Evolutionary conservation across 192 early-diverging fungal genomes (phyloP).

Genomic region (Gonapodya sp.): DNA sequence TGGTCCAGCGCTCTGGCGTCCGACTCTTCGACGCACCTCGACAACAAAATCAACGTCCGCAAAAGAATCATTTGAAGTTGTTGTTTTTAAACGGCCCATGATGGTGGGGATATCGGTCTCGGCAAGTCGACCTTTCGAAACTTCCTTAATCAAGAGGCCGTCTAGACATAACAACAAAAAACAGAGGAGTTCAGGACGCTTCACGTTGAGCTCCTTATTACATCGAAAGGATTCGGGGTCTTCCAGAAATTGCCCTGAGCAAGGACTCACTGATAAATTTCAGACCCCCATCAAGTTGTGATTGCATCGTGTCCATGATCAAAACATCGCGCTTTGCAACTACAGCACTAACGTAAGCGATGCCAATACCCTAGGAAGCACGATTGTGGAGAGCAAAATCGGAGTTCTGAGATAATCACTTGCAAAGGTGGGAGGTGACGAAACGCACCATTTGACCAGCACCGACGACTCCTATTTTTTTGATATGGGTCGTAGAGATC

Average conservation of each 20-base stretch:
- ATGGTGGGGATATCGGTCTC: slow-evolving; percentile 57
- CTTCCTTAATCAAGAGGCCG: slow-evolving; percentile 76
- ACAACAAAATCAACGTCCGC: slow-evolving; percentile 72
- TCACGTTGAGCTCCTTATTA: background rate
- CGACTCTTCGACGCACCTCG: slow-evolving; percentile 59
- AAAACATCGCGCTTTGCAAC: slow-evolving; percentile 70
- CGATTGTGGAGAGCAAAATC: background rate
- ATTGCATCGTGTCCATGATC: slow-evolving; percentile 62
- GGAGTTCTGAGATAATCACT: background rate
- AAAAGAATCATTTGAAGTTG: slow-evolving; percentile 49
- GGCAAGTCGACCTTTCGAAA: slow-evolving; percentile 77
- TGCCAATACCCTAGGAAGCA: slow-evolving; percentile 51
- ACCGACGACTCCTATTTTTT: slow-evolving; percentile 77
- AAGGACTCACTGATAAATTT: slow-evolving; percentile 60
- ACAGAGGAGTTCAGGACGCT: background rate
- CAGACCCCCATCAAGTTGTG: slow-evolving; percentile 69
- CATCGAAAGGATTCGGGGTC: background rate
- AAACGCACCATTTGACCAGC: slow-evolving; percentile 79
- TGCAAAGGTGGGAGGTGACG: background rate
- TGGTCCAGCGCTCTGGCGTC: no score
- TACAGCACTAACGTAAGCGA: slow-evolving; percentile 81
- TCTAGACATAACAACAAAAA: slow-evolving; percentile 33
- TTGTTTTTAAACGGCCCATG: slow-evolving; percentile 51
- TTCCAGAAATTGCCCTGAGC: background rate
- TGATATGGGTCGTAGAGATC: slow-evolving; percentile 17